These are phyloP conservation scores for Colletotrichum spinosum DNA, from an alignment of 2,329 filamentous ascomycete genomes.

Conservation along the genomic window DNA sequence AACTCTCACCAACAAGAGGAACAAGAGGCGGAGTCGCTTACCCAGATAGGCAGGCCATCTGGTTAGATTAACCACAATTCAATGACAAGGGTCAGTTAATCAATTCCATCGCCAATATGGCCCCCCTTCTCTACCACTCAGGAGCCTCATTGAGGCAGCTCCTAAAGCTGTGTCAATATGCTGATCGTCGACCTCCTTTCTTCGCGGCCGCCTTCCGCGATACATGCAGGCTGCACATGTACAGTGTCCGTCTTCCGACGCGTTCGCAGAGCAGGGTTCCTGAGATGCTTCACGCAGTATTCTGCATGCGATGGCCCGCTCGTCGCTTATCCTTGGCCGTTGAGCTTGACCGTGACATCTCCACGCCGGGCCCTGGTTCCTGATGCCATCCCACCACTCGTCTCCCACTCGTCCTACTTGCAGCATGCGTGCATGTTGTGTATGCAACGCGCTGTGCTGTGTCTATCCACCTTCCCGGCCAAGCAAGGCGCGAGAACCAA, in stretches of 20 bases:
- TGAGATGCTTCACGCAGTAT: no score
- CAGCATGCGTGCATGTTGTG: neutral
- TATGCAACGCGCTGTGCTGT: neutral
- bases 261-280: no score
- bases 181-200: slow-evolving; percentile 16
- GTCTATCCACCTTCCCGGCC: slow-evolving; percentile 27
- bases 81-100: slow-evolving; percentile 14
- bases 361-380: no score
- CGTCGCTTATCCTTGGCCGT: neutral
- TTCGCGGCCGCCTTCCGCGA: slow-evolving; percentile 2
- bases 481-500: slow-evolving; percentile 19
- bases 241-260: no score
- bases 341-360: neutral
- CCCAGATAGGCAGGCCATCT: slow-evolving; percentile 34
- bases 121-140: neutral
- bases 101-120: slow-evolving; percentile 1
- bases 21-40: slow-evolving; percentile 24
- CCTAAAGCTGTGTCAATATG: slow-evolving; percentile 15
- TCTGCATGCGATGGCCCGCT: slow-evolving; percentile 8
- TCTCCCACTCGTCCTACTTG: no score
- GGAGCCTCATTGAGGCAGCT: slow-evolving; percentile 35
- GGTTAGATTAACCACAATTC: slow-evolving; percentile 7
- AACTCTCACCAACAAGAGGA: slow-evolving; percentile 24
- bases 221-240: slow-evolving; percentile 1
- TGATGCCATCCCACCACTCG: no score